A percentile compares a stretch with the other conserved stretches of the same genome.
These are phyloP conservation scores for Solanum hybrid DNA, from an alignment of 305 asterid species.

Conservation along the genomic window DNA sequence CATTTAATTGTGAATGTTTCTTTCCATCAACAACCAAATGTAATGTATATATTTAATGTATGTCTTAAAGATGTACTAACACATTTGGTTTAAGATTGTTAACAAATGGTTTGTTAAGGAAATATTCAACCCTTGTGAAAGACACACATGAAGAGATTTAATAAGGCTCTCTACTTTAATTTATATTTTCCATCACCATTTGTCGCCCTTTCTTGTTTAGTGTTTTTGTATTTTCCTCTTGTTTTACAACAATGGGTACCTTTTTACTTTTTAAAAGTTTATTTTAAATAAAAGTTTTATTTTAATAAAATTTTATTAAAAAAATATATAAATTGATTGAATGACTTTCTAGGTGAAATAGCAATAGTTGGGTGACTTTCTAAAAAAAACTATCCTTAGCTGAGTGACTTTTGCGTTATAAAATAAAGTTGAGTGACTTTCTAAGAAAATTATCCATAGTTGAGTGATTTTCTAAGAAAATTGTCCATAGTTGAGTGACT, in stretches of 20 bases:
- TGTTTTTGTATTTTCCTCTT: not conserved
- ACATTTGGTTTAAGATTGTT: not conserved
- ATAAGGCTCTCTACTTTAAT: not conserved
- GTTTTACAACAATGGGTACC: not conserved
- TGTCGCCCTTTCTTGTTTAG: not conserved
- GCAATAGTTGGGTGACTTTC: not conserved
- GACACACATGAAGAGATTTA: not conserved
- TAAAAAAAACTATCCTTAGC: not conserved
- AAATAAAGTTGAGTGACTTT: not conserved
- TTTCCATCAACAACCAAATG: not conserved
- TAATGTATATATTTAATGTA: not conserved
- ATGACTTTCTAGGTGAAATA: not conserved
- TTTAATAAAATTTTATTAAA: too few species aligned
- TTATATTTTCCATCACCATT: not conserved
- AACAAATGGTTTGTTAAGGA: not conserved
- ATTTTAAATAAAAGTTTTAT: too few species aligned
- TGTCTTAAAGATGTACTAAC: not conserved
- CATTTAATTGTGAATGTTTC: not conserved
- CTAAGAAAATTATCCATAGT: too few species aligned
- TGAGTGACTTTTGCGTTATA: not conserved
- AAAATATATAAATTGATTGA: not conserved
- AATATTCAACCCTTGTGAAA: not conserved
- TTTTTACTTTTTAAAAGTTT: too few species aligned
- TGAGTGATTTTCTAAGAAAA: not conserved
- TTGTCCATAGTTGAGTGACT: not conserved